phyloP scores from a whole-genome alignment of 176 grass and related monocot species.

The Oryza longistaminata region DNA sequence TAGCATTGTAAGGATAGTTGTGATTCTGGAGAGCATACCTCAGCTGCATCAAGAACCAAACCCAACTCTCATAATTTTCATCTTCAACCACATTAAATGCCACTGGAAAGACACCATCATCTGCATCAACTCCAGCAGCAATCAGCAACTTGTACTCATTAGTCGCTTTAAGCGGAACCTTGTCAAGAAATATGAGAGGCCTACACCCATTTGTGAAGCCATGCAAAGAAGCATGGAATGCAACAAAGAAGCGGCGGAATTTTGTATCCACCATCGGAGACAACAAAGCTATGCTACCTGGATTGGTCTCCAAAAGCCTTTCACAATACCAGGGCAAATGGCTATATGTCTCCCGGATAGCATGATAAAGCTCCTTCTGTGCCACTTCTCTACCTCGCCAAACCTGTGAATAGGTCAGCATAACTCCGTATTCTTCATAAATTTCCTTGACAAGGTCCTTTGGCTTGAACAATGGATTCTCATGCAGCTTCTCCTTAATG shows the following conservation, averaged over 20 bases:
- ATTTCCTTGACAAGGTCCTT: conserved; percentile 92
- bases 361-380: conserved; percentile 86
- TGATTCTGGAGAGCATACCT: conserved; percentile 72
- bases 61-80: conserved; percentile 89
- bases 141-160: conserved; percentile 88
- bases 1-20: conserved; percentile 43
- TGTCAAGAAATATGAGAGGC: conserved; percentile 93
- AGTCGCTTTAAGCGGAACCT: conserved; percentile 83
- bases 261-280: conserved; percentile 77
- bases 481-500: conserved; percentile 92
- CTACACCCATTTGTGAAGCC: conserved; percentile 85
- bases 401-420: conserved; percentile 89
- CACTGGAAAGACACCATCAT: conserved; percentile 87
- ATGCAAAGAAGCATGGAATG: conserved; percentile 93
- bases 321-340: conserved; percentile 94
- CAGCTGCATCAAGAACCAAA: conserved; percentile 93
- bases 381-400: conserved; percentile 93
- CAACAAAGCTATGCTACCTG: conserved; percentile 80
- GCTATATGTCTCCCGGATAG: conserved; percentile 82
- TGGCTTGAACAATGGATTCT: conserved; percentile 68
- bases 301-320: conserved; percentile 84
- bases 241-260: conserved; percentile 90
- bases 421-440: conserved; percentile 82
- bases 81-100: conserved; percentile 94
- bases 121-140: conserved; percentile 83